A percentile compares a stretch with the other conserved stretches of the same genome.
Evolutionary conservation across 176 grass and related monocot species (phyloP).

Genomic region (Carex pumila): DNA sequence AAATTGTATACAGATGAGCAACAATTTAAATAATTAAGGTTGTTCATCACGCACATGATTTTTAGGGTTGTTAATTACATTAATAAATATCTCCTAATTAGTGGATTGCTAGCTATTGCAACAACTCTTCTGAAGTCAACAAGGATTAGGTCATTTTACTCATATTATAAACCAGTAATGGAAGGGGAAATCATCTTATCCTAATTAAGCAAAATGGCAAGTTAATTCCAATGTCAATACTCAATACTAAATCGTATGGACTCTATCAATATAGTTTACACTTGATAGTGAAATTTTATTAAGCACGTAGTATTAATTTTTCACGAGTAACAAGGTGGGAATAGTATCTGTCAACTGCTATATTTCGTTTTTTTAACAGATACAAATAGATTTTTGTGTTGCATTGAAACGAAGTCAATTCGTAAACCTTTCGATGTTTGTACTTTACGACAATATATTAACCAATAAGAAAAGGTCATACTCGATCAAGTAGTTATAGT

Average conservation of each 20-base stretch:
- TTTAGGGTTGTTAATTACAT: too few relatives aligned
- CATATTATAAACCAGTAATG: background rate
- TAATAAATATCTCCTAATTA: too few relatives aligned
- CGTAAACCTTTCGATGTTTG: too few relatives aligned
- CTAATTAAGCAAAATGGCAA: background rate
- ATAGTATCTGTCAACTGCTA: background rate
- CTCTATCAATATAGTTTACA: background rate
- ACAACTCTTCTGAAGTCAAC: background rate
- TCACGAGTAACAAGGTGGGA: background rate
- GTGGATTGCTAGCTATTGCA: background rate
- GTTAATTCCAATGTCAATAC: background rate
- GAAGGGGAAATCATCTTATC: too few relatives aligned
- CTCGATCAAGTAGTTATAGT: too few relatives aligned
- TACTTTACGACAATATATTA: too few relatives aligned
- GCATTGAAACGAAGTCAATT: background rate
- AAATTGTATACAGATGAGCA: too few relatives aligned
- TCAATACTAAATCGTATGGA: background rate
- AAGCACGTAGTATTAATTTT: background rate
- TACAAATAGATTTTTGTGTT: background rate
- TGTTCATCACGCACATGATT: background rate
- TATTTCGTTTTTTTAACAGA: background rate
- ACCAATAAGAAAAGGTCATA: too few relatives aligned
- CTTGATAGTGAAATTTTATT: background rate
- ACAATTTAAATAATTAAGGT: background rate
- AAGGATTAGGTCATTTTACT: background rate